Conservation (phyloP, 164 flowering plant species). For the Kalanchoe fedtschenkoi region DNA sequence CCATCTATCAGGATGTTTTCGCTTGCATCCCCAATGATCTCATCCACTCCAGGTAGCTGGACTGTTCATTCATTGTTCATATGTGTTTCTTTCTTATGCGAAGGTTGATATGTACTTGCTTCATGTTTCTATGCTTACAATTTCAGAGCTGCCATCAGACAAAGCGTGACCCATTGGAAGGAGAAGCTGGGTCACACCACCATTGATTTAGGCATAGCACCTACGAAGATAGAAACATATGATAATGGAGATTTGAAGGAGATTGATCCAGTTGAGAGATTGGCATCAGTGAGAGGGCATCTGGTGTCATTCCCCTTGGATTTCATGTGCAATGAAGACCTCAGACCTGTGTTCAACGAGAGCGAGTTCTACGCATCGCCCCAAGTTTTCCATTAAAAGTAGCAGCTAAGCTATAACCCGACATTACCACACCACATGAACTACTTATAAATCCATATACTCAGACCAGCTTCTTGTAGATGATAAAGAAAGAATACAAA, state of each 20-base stretch:
- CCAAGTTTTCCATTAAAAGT: constrained; percentile 59
- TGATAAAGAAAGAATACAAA: background rate
- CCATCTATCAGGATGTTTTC: constrained; percentile 86
- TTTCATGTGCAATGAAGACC: constrained; percentile 83
- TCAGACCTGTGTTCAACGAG: constrained; percentile 93
- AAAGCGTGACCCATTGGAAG: constrained; percentile 55
- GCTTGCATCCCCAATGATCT: constrained; percentile 86
- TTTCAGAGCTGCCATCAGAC: constrained; percentile 65
- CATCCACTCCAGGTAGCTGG: constrained; percentile 65
- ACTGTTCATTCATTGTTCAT: background rate
- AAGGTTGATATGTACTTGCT: background rate
- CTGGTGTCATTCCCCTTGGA: constrained; percentile 89
- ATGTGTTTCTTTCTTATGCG: background rate
- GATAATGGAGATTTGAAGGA: constrained; percentile 51
- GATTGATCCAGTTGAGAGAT: constrained; percentile 61
- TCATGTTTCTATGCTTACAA: background rate
- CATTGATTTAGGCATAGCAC: constrained; percentile 91
- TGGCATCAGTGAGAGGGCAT: constrained; percentile 61
- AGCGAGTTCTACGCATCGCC: constrained; percentile 86
- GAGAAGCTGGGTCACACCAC: constrained; percentile 82
- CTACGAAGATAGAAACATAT: constrained; percentile 50
- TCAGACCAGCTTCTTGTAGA: background rate
- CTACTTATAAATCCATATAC: background rate
- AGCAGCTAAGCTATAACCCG: too few relatives aligned
- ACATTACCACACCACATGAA: background rate